Percentiles rank a stretch among this genome's conserved stretches.
Evolutionary conservation across 352 stramenopile genomes (phyloP).

Genomic region (Globisporangium nodosum): DNA sequence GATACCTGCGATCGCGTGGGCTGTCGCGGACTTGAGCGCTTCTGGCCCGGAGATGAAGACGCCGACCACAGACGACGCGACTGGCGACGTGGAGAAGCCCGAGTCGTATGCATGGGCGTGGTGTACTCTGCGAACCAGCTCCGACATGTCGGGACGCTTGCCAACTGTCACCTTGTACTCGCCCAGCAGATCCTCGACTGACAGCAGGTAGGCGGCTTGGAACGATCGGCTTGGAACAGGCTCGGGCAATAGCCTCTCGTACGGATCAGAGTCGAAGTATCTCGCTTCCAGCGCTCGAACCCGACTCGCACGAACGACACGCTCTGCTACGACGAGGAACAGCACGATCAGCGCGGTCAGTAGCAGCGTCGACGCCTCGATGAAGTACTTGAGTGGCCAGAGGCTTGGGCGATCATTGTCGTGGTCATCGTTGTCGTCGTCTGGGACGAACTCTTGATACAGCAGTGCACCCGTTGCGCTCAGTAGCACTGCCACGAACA

Average conservation of each 20-base stretch:
- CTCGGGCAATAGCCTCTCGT: background rate
- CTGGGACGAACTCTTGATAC: constrained; percentile 5
- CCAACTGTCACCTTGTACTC: constrained; percentile 3
- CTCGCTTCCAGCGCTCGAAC: background rate
- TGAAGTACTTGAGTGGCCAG: constrained; percentile 21
- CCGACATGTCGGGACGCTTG: background rate
- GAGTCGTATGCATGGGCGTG: background rate
- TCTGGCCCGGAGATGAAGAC: background rate
- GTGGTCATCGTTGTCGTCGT: constrained; percentile 13
- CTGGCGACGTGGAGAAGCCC: background rate
- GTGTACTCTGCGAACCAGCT: background rate
- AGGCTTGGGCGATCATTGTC: constrained; percentile 15
- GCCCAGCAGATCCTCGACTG: background rate
- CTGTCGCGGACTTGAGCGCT: background rate
- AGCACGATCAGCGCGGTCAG: background rate
- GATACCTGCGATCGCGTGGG: background rate
- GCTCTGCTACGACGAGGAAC: background rate
- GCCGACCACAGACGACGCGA: background rate
- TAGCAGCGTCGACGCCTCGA: constrained; percentile 16
- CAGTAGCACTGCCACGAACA: background rate
- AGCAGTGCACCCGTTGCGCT: background rate
- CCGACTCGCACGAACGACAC: background rate
- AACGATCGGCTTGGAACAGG: background rate
- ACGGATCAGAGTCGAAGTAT: background rate
- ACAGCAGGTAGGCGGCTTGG: background rate